These are phyloP conservation scores for Acidiella bohemica DNA, from an alignment of 495 filamentous ascomycete genomes.

Conservation along the genomic window DNA sequence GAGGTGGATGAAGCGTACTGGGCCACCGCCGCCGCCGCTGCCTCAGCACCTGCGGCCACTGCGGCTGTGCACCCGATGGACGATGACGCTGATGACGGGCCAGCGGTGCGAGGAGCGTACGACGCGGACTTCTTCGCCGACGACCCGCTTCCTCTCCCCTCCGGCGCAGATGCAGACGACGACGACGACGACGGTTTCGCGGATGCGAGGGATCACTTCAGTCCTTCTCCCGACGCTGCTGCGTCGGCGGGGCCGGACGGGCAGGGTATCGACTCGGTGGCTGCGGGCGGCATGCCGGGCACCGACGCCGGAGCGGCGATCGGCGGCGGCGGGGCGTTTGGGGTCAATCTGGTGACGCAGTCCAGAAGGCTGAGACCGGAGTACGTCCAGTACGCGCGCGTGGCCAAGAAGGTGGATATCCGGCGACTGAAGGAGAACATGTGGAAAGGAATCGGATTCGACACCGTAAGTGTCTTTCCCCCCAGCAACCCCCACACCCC, in stretches of 20 bases:
- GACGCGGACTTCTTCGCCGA: slow-evolving; percentile 98
- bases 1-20: slow-evolving; percentile 95
- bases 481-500: too few species aligned
- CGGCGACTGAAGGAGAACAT: slow-evolving; percentile 87
- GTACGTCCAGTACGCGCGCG: slow-evolving; percentile 89
- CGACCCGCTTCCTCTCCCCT: slow-evolving; percentile 55
- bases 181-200: slow-evolving; percentile 81
- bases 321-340: slow-evolving; percentile 48
- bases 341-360: slow-evolving; percentile 86
- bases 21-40: slow-evolving; percentile 41
- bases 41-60: slow-evolving; percentile 33
- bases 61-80: slow-evolving; percentile 22
- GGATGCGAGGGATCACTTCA: slow-evolving; percentile 82
- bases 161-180: slow-evolving; percentile 55
- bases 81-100: slow-evolving; percentile 35
- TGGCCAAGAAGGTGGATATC: slow-evolving; percentile 99
- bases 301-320: slow-evolving; percentile 30
- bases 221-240: slow-evolving; percentile 46
- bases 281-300: background rate
- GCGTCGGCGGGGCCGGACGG: slow-evolving; percentile 12
- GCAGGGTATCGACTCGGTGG: background rate
- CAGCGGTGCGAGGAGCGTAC: slow-evolving; percentile 51
- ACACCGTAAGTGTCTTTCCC: slow-evolving; percentile 14
- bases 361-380: slow-evolving; percentile 70
- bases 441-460: slow-evolving; percentile 76